A percentile compares a stretch with the other conserved stretches of the same genome.
These are phyloP conservation scores for Sporodiniella umbellata DNA, from an alignment of 371 early-diverging fungal species.

Conservation along the genomic window DNA sequence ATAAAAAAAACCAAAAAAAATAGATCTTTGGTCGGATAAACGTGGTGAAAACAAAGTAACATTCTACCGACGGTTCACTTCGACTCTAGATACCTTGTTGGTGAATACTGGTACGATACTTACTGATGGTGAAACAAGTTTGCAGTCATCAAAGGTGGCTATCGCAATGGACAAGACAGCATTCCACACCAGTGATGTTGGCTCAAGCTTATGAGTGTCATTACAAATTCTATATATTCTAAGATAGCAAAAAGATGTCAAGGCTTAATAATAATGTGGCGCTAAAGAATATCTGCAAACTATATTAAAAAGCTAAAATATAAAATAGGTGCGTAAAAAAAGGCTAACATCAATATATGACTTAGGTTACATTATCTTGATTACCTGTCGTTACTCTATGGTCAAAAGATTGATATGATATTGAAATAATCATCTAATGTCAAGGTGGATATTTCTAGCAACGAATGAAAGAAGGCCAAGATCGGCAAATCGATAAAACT, in stretches of 20 bases:
- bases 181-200: constrained; percentile 10
- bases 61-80: constrained; percentile 11
- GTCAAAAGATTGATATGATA: constrained; percentile 5
- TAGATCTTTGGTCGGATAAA: constrained; percentile 9
- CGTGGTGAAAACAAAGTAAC: constrained; percentile 11
- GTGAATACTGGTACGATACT: constrained; percentile 14
- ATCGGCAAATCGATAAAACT: constrained; percentile 8
- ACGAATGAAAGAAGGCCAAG: constrained; percentile 11
- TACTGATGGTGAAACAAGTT: constrained; percentile 6
- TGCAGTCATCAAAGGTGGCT: constrained; percentile 8
- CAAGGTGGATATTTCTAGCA: constrained; percentile 13
- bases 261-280: too few species aligned
- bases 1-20: not conserved
- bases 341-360: too few species aligned
- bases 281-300: too few species aligned
- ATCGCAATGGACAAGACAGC: not conserved
- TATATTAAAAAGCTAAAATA: too few species aligned
- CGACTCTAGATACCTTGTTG: not conserved
- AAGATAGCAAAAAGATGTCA: too few species aligned
- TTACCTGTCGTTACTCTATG: constrained; percentile 8
- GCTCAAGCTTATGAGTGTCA: too few species aligned
- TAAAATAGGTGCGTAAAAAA: too few species aligned
- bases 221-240: too few species aligned
- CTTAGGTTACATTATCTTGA: too few species aligned
- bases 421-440: constrained; percentile 10